Conservation (phyloP, 352 stramenopile species). For the Blastocystis sp. region DNA sequence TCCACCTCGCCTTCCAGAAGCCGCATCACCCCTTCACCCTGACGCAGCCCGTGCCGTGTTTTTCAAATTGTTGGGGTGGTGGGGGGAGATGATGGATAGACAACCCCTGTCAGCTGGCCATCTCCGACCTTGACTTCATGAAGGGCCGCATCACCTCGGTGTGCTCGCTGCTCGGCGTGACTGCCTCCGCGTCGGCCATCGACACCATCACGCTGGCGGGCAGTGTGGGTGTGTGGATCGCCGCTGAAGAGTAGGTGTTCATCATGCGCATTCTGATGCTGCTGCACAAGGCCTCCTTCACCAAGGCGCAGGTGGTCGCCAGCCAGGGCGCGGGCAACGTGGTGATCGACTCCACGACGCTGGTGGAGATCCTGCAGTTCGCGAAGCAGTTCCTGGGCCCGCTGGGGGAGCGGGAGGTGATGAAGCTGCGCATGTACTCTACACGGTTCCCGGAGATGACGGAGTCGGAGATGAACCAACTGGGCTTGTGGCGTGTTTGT, state of each 20-base stretch:
- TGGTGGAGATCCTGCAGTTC: not conserved
- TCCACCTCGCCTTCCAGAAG: conserved; percentile 18
- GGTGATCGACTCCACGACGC: not conserved
- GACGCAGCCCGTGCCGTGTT: not conserved
- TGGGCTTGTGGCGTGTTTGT: not conserved
- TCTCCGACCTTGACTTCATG: not conserved
- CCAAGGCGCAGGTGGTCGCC: not conserved
- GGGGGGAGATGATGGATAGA: not conserved
- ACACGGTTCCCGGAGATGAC: not conserved
- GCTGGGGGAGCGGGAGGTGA: not conserved
- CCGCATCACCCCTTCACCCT: not conserved
- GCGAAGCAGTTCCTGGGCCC: not conserved
- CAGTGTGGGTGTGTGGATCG: not conserved
- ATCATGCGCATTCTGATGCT: conserved; percentile 27
- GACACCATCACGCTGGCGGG: not conserved
- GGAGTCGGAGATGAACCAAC: not conserved
- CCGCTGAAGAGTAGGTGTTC: not conserved
- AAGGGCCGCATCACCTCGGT: not conserved
- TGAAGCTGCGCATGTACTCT: not conserved
- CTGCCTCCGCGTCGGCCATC: not conserved
- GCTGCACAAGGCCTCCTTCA: not conserved
- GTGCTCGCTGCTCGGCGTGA: not conserved
- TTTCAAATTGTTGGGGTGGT: not conserved
- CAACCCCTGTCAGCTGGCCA: not conserved
- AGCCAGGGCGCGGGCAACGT: not conserved